Conservation (phyloP, 2,329 filamentous ascomycete species). For the Clarireedia monteithiana region DNA sequence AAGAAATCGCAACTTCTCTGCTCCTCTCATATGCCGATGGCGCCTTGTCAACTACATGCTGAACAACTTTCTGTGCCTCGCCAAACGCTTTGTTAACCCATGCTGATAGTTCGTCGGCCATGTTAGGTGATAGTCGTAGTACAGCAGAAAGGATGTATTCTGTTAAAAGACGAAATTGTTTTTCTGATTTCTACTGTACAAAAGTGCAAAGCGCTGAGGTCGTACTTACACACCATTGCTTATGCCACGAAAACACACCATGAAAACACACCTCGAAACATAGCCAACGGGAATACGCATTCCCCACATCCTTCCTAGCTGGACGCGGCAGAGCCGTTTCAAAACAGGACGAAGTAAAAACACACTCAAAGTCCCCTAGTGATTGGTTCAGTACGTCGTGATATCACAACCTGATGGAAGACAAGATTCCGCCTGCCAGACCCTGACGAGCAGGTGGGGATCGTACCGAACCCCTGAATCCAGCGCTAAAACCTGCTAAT, state of each 20-base stretch:
- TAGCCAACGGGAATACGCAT: too few relatives aligned
- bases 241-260: background rate
- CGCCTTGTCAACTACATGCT: background rate
- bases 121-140: background rate
- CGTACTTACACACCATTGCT: too few relatives aligned
- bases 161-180: too few relatives aligned
- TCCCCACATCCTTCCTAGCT: too few relatives aligned
- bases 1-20: background rate
- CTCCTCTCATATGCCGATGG: conserved; percentile 2
- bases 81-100: background rate
- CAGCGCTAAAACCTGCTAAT: background rate
- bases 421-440: background rate
- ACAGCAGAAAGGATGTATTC: too few relatives aligned
- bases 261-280: background rate
- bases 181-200: too few relatives aligned
- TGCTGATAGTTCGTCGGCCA: background rate
- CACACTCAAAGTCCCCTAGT: too few relatives aligned
- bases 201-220: too few relatives aligned
- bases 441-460: background rate
- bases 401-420: background rate
- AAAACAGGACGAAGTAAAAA: too few relatives aligned
- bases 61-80: conserved; percentile 1
- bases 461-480: background rate
- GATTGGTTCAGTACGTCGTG: background rate
- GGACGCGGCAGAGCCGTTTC: too few relatives aligned